These are phyloP conservation scores for Citrullus mucosospermus DNA, from an alignment of 306 rosid genomes.

Conservation along the genomic window DNA sequence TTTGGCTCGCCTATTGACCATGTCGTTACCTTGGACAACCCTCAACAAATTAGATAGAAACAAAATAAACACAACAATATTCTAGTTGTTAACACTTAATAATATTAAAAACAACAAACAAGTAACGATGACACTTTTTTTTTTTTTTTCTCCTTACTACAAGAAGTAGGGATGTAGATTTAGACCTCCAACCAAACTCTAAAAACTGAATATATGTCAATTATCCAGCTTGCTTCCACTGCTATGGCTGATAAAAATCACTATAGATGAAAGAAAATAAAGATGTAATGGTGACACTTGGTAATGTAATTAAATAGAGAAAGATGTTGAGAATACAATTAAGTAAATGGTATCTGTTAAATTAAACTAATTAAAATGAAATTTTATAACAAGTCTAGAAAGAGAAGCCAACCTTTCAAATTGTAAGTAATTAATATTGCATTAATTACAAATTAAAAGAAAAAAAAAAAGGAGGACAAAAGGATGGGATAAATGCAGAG, in stretches of 20 bases:
- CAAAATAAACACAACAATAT: not conserved
- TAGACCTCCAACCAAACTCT: no score
- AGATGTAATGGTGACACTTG: not conserved
- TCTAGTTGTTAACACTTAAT: not conserved
- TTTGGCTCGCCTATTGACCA: no score
- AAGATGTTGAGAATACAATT: not conserved
- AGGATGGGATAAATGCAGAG: not conserved
- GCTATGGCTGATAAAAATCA: not conserved
- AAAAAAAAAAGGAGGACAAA: not conserved
- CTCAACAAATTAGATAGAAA: not conserved
- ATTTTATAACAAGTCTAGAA: not conserved
- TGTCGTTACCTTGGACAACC: no score
- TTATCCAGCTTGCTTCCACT: no score
- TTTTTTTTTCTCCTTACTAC: no score
- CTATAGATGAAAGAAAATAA: not conserved
- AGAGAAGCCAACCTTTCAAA: not conserved
- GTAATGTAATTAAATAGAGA: not conserved
- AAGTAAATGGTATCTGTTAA: not conserved
- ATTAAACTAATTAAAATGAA: not conserved
- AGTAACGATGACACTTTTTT: no score
- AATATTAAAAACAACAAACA: not conserved
- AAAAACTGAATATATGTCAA: no score
- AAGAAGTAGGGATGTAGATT: no score
- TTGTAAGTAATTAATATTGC: not conserved
- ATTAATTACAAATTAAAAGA: not conserved